Evolutionary conservation across 78 protist species (phyloP), one percentile per base, ranked within the genome.

Genomic region (Dictyostelium brefeldianum): DNA sequence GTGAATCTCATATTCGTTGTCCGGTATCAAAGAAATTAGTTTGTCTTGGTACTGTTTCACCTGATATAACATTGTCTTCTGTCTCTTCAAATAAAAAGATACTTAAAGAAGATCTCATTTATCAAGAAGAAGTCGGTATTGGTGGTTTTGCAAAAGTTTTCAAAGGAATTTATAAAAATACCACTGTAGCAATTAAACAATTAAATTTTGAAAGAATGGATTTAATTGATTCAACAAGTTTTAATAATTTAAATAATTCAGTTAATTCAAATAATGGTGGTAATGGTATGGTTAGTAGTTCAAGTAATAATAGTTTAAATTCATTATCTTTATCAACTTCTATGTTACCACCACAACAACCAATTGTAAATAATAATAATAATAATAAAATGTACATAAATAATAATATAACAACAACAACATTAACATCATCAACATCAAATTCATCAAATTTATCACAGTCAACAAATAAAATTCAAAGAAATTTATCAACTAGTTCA

Each of bases 91-190:
- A 70, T 47, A 87, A 80, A n/a, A 87, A 87, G n/a, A 78, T 87
- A 12, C 10, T 15, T 11, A 59, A 62, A 27, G 93, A 87, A 15
- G 93, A 87, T 18, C 15, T 87, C 9, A 11, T 27, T 10, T 14
- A 46, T 54, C 25, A 75, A 36, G 93, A 77, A 14, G 81, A 87
- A 56, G 79, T 90, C 50, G 95, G 90, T 20, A n/a, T 64, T 5
- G 95, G 95, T n/a, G 95, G 87, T 10, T 90, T 70, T 51, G 65
- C 80, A 17, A 80, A 65, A n/a, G 90, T 90, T 1, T 90, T 46
- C 14, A 83, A 47, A 59, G 91, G 78, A 2, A n/a, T 25, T 18
- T 67, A 43, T 20, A 78, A 79, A 36, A 78, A 78, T 12, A 67
- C 77, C 48, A 17, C 46, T 1, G 84, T 87, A 2, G 93, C 93